phyloP scores from a whole-genome alignment of 805 yeast species.

The Komagataella pastoris region DNA sequence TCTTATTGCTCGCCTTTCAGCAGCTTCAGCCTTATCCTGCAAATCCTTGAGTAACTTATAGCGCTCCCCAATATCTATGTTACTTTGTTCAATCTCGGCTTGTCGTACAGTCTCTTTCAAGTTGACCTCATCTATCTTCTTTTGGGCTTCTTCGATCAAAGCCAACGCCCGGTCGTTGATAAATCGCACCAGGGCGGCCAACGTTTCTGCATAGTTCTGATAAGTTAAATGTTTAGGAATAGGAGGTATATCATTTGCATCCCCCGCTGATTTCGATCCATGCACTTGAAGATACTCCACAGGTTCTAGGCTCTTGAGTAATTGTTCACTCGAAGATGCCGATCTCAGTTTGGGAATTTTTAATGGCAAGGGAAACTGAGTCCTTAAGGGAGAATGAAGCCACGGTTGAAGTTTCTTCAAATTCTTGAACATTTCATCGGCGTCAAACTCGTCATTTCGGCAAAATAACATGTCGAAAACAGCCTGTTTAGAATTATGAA shows the following conservation, averaged over 20 bases:
- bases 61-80: constrained; percentile 23
- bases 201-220: not conserved
- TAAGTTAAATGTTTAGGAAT: not conserved
- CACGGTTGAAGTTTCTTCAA: not conserved
- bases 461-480: not conserved
- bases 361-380: not conserved
- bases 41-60: constrained; percentile 23
- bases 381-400: not conserved
- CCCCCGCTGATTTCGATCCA: not conserved
- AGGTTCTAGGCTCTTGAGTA: not conserved
- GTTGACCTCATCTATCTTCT: constrained; percentile 14
- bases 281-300: not conserved
- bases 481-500: constrained; percentile 3
- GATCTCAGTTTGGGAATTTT: not conserved
- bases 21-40: constrained; percentile 15
- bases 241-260: not conserved
- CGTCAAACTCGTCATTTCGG: not conserved
- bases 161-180: not conserved
- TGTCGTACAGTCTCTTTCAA: constrained; percentile 14
- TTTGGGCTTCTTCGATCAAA: constrained; percentile 19
- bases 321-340: not conserved
- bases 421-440: not conserved
- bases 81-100: constrained; percentile 21
- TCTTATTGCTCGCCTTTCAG: constrained; percentile 17
- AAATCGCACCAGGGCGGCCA: not conserved